Evolutionary conservation across 306 rosid genomes (phyloP), one percentile per base, ranked within the genome.

Genomic region (Carpinus viminea): DNA sequence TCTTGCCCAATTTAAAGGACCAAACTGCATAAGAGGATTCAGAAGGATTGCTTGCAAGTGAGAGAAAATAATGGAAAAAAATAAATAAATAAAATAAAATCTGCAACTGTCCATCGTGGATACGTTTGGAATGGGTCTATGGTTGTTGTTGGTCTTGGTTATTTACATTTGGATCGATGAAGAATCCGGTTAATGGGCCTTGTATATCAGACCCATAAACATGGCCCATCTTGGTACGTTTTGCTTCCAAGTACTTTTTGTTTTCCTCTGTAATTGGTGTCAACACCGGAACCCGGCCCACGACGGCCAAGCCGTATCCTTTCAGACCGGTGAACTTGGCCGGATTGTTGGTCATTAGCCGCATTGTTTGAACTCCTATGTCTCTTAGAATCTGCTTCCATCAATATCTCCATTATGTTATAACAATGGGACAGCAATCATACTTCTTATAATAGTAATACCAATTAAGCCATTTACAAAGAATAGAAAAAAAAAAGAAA

Each of bases 221-320:
- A 75, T 94, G 98, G n/a, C 96, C 97, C 97, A 94, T 92, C 74
- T 88, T 92, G 59, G 91, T 92, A 51, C 98, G 79, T 81, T 94
- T 92, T 8, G 97, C 87, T 85, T 94, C 93, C 87, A 94, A 59
- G 55, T 94, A 92, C 41, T 43, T 81, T 82, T 83, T 86, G 84
- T 94, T 90, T 76, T 88, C 94, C 55, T 94, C 91, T 0, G 97
- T 94, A 62, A 90, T 92, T 16, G 93, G 90, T 48, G 97, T 92
- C 86, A 92, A 16, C 18, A 94, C 89, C 43, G 97, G 96, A 41
- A 94, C 97, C 18, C 97, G 88, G 8, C 94, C 94, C 24, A 86
- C 47, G 53, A 94, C 92, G 21, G 94, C 96, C 87, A 94, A 83
- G 62, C 97, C 94, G n/a, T 94, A 92, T 15, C 94, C 97, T 80